phyloP scores from a whole-genome alignment of 139 green algal genomes.

The Penium margaritaceum region DNA sequence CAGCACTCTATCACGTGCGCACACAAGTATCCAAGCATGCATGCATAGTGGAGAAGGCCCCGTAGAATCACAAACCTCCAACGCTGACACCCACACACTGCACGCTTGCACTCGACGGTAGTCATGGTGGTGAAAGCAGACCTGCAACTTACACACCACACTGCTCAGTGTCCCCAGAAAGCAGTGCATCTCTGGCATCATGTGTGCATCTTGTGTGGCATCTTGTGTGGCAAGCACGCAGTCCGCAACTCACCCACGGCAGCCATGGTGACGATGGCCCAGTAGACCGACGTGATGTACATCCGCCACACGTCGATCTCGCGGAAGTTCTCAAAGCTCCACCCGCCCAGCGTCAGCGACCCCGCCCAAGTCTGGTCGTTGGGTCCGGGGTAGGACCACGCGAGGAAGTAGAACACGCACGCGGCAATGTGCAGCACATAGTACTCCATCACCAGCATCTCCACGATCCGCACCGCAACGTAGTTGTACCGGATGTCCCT shows the following conservation, averaged over 20 bases:
- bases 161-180: not conserved
- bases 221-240: too few relatives aligned
- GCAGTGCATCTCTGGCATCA: not conserved
- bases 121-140: too few relatives aligned
- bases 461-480: conserved; percentile 16
- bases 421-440: conserved; percentile 12
- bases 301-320: conserved; percentile 9
- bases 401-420: conserved; percentile 35
- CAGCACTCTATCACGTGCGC: too few relatives aligned
- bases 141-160: too few relatives aligned
- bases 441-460: conserved; percentile 12
- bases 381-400: conserved; percentile 2
- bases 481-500: conserved; percentile 37
- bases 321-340: conserved; percentile 14
- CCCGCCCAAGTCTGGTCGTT: conserved; percentile 12
- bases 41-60: too few relatives aligned
- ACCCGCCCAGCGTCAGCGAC: conserved; percentile 5
- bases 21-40: too few relatives aligned
- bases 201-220: too few relatives aligned
- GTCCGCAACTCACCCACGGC: conserved; percentile 11
- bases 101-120: too few relatives aligned
- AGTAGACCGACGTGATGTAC: conserved; percentile 15
- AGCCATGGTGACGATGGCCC: conserved; percentile 32
- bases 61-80: too few relatives aligned
- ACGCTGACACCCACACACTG: too few relatives aligned